These are phyloP conservation scores for Knufia fluminis DNA, from an alignment of 2,329 filamentous ascomycete species.

Conservation along the genomic window DNA sequence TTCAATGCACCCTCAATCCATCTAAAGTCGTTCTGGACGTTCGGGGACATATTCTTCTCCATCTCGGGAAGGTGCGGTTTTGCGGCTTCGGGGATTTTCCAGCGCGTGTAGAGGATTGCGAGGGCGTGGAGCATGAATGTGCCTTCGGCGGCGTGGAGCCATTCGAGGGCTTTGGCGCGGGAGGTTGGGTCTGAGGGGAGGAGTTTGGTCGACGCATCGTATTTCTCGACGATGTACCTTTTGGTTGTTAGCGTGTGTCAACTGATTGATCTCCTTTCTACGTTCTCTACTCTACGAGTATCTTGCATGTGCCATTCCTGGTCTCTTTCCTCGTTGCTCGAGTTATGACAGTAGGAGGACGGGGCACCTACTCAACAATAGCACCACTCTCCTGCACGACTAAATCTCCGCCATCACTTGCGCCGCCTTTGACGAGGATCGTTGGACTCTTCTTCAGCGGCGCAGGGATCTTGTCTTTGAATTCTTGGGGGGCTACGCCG, in stretches of 20 bases:
- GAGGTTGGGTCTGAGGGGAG: conserved; percentile 29
- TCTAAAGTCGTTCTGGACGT: conserved; percentile 38
- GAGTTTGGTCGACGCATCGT: conserved; percentile 32
- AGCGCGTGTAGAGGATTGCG: conserved; percentile 37
- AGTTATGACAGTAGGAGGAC: neutral
- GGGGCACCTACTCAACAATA: conserved; percentile 36
- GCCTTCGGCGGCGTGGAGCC: conserved; percentile 40
- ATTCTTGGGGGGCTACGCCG: conserved; percentile 45
- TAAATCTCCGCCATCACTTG: conserved; percentile 33
- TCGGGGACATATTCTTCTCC: conserved; percentile 32
- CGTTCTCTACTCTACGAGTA: too few species aligned
- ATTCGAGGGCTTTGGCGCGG: conserved; percentile 33
- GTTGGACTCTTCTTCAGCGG: conserved; percentile 39
- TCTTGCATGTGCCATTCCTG: too few species aligned
- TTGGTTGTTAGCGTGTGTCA: neutral
- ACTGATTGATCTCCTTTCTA: neutral
- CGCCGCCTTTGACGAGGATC: conserved; percentile 17
- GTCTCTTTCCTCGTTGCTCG: too few species aligned
- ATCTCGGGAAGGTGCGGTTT: conserved; percentile 26
- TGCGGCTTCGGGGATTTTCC: conserved; percentile 30
- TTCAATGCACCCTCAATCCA: conserved; percentile 37
- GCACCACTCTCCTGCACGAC: conserved; percentile 37
- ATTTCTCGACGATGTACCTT: conserved; percentile 40
- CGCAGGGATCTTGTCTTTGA: conserved; percentile 34
- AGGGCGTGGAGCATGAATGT: conserved; percentile 39